These are phyloP conservation scores for Rhododendron ferrugineum DNA, from an alignment of 148 eudicot genomes.

Conservation along the genomic window DNA sequence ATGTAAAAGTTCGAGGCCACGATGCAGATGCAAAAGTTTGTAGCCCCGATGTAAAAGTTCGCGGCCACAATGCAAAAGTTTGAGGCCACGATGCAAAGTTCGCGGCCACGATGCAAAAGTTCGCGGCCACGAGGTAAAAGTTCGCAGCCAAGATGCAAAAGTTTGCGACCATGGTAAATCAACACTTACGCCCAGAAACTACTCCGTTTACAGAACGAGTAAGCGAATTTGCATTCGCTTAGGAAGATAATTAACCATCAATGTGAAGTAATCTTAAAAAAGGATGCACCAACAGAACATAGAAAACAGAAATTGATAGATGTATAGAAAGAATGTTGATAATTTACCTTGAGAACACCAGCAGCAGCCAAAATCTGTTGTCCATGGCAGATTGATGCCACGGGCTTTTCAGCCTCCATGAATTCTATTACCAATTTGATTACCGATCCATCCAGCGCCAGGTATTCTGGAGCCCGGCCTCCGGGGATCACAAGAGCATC, in stretches of 20 bases:
- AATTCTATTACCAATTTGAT: constrained; percentile 63
- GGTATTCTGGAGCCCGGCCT: constrained; percentile 98
- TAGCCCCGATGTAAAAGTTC: not conserved
- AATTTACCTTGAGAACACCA: constrained; percentile 81
- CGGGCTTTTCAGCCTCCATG: constrained; percentile 73
- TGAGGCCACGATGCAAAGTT: too few relatives aligned
- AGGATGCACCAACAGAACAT: not conserved
- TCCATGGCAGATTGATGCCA: constrained; percentile 98
- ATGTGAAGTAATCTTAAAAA: not conserved
- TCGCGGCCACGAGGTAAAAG: too few relatives aligned
- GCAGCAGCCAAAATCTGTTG: constrained; percentile 98
- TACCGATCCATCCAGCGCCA: constrained; percentile 76
- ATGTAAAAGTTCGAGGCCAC: not conserved
- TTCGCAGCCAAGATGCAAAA: too few relatives aligned
- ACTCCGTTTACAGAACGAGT: not conserved
- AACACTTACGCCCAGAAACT: not conserved
- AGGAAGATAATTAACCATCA: not conserved
- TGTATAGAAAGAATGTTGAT: not conserved
- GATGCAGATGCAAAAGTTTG: too few relatives aligned
- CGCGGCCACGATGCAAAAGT: too few relatives aligned
- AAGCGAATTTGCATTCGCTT: not conserved
- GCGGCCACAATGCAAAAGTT: not conserved
- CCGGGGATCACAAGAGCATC: constrained; percentile 98
- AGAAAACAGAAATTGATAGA: not conserved
- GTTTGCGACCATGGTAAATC: too few relatives aligned